Percentiles rank a stretch among this genome's conserved stretches.
Conservation (phyloP, 805 yeast species). For the Hanseniaspora singularis region DNA sequence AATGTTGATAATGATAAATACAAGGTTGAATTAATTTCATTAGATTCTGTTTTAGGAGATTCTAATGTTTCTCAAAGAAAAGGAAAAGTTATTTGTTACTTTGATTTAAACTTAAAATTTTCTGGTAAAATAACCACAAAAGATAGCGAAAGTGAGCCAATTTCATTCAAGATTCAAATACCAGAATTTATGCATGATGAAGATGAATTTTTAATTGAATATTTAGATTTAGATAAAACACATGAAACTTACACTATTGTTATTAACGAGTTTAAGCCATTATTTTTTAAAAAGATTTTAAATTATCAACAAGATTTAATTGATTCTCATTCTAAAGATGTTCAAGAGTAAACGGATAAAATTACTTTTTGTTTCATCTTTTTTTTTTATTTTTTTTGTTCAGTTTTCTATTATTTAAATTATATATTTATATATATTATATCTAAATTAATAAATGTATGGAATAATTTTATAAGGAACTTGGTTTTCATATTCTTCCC, state of each 20-base stretch:
- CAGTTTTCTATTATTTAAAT: not conserved
- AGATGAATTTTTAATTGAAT: conserved; percentile 48
- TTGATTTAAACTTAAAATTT: conserved; percentile 44
- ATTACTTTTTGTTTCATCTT: not conserved
- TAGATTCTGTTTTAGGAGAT: conserved; percentile 50
- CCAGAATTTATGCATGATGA: conserved; percentile 73
- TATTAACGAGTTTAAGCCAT: conserved; percentile 41
- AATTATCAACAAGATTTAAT: conserved; percentile 55
- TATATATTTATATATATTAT: not conserved
- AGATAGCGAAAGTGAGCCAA: conserved; percentile 28
- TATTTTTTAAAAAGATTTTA: conserved; percentile 36
- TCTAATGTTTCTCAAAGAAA: conserved; percentile 77
- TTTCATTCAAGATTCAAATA: conserved; percentile 37
- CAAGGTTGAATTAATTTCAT: conserved; percentile 28
- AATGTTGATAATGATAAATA: conserved; percentile 19
- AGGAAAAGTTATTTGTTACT: conserved; percentile 66
- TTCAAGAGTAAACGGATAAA: conserved; percentile 35
- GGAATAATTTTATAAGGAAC: conserved; percentile 92
- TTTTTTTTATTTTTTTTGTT: not conserved
- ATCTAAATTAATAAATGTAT: conserved; percentile 49
- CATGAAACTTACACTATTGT: conserved; percentile 24
- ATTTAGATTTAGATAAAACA: conserved; percentile 31
- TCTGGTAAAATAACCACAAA: conserved; percentile 16
- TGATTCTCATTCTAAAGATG: conserved; percentile 46
- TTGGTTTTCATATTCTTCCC: conserved; percentile 66